Base-by-base conservation (phyloP, 1,284 basidiomycete genomes). In the Volvariella surrecta region DNA sequence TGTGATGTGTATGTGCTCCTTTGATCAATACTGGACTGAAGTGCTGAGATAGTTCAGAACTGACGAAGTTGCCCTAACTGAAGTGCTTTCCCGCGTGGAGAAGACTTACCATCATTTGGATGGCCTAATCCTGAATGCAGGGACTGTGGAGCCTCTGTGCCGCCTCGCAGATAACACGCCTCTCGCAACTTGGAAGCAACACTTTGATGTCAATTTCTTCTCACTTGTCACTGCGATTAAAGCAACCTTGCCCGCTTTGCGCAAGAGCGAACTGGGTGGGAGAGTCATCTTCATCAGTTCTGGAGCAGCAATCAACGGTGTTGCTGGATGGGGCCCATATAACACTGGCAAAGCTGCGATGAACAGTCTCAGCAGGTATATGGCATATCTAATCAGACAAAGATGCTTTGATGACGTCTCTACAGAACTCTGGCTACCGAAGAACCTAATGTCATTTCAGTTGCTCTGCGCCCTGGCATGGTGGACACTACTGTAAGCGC, bases 141-240 rank as follows among this genome's bases (percentile, higher is more conserved):
- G 76, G 8, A 72, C 75, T 0, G 60, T 91, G 30, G 73, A 67
- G 39, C 68, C 68, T 10, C 45, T 68, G 20, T 62, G 66, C 48
- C 59, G 59, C 21, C 64, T 74, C 35, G 62, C 58, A 19, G 64
- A 67, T 46, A 55, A 59, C 39, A 62, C 63, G 2, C 60, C 66
- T 13, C 47, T 73, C 31, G 57, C 63, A 18, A 51, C 58, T 15
- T 88, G 77, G 83, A 82, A 69, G 54, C 53, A 61, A 8, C 71
- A 77, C 54, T 87, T 84, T 61, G 84, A 92, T 52, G 66, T 89
- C 62, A 93, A 93, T 59, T 83, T 92, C 58, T 89, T 90, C 61
- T 87, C 88, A 1, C 68, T 90, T 32, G 61, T 92, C 39, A 71
- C 76, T 9, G 74, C 85, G 9, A 54, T 92, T 31, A 72, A 79